Base-by-base conservation (phyloP, 2,329 filamentous ascomycete genomes). In the Botryotinia convoluta region DNA sequence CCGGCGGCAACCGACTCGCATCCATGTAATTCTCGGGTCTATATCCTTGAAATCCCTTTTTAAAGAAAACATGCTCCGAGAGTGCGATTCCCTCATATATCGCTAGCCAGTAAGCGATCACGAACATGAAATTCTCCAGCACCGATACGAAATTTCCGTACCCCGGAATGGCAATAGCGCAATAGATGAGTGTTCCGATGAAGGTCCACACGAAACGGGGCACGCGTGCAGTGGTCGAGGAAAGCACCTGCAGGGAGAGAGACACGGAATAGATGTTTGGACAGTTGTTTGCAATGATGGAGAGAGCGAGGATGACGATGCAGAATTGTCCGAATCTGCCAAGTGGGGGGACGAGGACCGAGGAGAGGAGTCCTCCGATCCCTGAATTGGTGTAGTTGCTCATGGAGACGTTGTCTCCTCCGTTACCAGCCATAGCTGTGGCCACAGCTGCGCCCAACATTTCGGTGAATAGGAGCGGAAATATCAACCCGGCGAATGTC, bases 311-410 rank as follows among this genome's bases (percentile, higher is more conserved):
- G 64, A 92, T 84, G 71, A 91, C 85, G 39, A 92, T 82, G 80
- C 91, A 93, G 85, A 93, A 93, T 79, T 91, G 86, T 75, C 92
- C 92, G 79, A 94, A 93, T 63, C 84, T 85, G 54, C 91, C 91
- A 0, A 92, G 84, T 7, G 86, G 86, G 12, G 88, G 87, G 1
- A 93, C 85, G 5, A 92, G 89, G 22, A 89, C 87, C 29, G 71
- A 57, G 3, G 85, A 89, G 26, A 94, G 85, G 7, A 94, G 84
- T 37, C 91, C 92, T 37, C 92, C 91, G 44, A 91, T 89, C 20
- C 87, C 85, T 20, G 90, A 87, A 3, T 83, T 80, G 0, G 78
- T 69, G 81, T 91, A 91, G 39, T 89, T 89, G 2, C 80, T 80
- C 29, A 81, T 77, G 79, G 91, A 93, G 10, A 82, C 83, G 81